Conservation (phyloP, 116 monocot genomes). For the Zostera marina region DNA sequence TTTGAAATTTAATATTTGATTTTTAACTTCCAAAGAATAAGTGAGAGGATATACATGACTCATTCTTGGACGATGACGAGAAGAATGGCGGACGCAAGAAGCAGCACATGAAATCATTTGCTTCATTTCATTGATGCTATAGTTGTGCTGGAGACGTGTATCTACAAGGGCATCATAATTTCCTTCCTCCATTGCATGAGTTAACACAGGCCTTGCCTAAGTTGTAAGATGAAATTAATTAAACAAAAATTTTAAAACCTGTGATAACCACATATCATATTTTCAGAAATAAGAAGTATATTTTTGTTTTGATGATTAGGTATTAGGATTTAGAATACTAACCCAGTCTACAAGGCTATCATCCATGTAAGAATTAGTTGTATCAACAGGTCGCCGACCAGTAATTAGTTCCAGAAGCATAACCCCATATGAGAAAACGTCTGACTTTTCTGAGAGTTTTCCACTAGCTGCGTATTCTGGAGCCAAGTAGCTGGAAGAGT, state of each 20-base stretch:
- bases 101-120: constrained; percentile 18
- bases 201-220: constrained; percentile 11
- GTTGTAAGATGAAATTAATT: neutral
- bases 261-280: neutral
- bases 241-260: neutral
- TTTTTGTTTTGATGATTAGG: neutral
- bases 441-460: constrained; percentile 69
- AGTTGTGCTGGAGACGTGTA: neutral
- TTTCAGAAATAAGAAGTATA: neutral
- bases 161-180: constrained; percentile 11
- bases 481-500: constrained; percentile 49
- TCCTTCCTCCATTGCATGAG: constrained; percentile 4
- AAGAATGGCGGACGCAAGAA: constrained; percentile 18
- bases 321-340: constrained; percentile 4
- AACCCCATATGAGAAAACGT: constrained; percentile 79
- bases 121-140: constrained; percentile 7
- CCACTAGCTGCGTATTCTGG: constrained; percentile 77
- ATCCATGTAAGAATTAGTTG: constrained; percentile 25
- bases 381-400: constrained; percentile 42
- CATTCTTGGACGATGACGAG: constrained; percentile 20
- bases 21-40: neutral
- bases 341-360: constrained; percentile 68
- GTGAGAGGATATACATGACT: constrained; percentile 13
- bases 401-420: constrained; percentile 78
- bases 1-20: neutral